A percentile compares a stretch with the other conserved stretches of the same genome.
phyloP scores from a whole-genome alignment of 441 rosid species.

The Aquilaria agallochum region DNA sequence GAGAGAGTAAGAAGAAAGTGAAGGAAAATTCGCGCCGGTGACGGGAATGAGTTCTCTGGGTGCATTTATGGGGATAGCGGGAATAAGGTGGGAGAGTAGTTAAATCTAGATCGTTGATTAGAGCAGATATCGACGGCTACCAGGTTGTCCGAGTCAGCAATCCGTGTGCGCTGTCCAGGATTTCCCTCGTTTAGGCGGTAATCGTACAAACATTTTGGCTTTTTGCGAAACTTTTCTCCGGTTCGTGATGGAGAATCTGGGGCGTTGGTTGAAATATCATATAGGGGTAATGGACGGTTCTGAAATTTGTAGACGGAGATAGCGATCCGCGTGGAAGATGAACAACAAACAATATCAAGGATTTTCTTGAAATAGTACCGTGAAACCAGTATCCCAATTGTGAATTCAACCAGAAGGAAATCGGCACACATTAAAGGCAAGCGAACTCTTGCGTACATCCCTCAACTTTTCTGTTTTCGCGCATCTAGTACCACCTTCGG shows the following conservation, averaged over 20 bases:
- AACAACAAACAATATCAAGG: too few species aligned
- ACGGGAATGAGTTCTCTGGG: neutral
- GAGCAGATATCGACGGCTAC: neutral
- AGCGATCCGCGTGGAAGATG: neutral
- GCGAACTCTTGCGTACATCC: too few species aligned
- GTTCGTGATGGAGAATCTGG: neutral
- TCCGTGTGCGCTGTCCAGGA: neutral
- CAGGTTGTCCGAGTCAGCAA: neutral
- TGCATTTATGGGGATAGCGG: conserved; percentile 1
- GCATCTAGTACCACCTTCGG: too few species aligned
- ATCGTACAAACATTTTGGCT: neutral
- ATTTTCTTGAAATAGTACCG: too few species aligned
- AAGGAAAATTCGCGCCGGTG: neutral
- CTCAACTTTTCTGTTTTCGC: too few species aligned
- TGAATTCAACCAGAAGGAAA: too few species aligned
- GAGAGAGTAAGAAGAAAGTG: too few species aligned
- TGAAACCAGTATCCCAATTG: too few species aligned
- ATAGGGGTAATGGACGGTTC: neutral
- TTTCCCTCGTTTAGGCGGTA: neutral
- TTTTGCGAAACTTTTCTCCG: neutral
- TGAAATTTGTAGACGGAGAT: neutral
- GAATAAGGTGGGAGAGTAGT: neutral
- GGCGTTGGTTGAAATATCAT: neutral
- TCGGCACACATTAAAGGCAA: too few species aligned
- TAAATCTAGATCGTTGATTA: neutral